Conservation (phyloP, 140 eudicot species). For the Flaveria floridana region DNA sequence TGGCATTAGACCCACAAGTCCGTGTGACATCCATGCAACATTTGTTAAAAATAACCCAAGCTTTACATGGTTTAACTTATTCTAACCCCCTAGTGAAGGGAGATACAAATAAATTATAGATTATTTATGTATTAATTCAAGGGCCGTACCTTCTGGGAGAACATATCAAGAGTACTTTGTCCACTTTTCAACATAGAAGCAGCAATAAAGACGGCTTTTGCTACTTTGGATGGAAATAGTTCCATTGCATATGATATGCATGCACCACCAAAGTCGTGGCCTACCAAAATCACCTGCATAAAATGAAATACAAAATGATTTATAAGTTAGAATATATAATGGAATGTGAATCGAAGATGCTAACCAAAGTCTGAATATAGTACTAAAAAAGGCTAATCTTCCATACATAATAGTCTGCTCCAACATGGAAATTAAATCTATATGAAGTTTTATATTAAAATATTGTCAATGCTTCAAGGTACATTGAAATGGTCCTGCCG, state of each 20-base stretch:
- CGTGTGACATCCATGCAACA: neutral
- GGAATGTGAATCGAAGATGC: slow-evolving; percentile 1
- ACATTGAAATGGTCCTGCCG: slow-evolving; percentile 27
- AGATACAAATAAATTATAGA: slow-evolving; percentile 3
- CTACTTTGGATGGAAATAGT: slow-evolving; percentile 56
- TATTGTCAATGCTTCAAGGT: slow-evolving; percentile 15
- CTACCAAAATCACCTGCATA: slow-evolving; percentile 90
- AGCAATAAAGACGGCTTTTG: slow-evolving; percentile 78
- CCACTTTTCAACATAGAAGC: slow-evolving; percentile 86
- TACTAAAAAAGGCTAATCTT: neutral
- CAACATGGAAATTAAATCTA: slow-evolving; percentile 5
- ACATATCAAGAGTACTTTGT: slow-evolving; percentile 86
- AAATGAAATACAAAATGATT: neutral
- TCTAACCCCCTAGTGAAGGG: neutral
- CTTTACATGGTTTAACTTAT: slow-evolving; percentile 5
- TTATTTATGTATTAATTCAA: neutral
- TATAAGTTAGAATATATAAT: neutral
- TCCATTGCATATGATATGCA: slow-evolving; percentile 95
- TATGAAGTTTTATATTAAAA: neutral
- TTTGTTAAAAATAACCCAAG: neutral
- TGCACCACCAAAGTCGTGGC: slow-evolving; percentile 97
- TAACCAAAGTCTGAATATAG: neutral
- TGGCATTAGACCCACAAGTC: neutral
- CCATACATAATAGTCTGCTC: neutral
- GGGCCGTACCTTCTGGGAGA: slow-evolving; percentile 73